phyloP scores from a whole-genome alignment of 495 filamentous ascomycete genomes.

The Talaromyces nanjingensis region DNA sequence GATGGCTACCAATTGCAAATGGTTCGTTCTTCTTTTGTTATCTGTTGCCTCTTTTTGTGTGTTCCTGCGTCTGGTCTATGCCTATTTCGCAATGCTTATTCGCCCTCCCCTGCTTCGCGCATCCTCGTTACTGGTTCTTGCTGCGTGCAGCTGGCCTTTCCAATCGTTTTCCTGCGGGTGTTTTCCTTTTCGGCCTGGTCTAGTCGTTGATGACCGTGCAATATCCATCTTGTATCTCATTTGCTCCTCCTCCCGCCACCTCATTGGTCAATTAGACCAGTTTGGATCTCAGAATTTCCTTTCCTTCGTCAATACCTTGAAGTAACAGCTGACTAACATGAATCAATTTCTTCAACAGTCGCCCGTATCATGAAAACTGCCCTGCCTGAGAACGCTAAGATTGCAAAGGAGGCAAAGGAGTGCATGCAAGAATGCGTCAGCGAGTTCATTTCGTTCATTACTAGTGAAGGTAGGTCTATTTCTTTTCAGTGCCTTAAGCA shows the following conservation, averaged over 20 bases:
- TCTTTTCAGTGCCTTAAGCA: conserved; percentile 10
- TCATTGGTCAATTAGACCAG: background rate
- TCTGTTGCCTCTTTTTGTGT: conserved; percentile 51
- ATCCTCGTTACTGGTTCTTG: conserved; percentile 5
- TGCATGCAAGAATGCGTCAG: conserved; percentile 99
- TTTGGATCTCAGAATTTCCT: background rate
- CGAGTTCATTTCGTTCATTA: conserved; percentile 99
- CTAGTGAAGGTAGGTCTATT: conserved; percentile 72
- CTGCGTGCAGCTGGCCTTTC: conserved; percentile 39
- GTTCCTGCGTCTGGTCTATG: conserved; percentile 25
- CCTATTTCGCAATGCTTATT: conserved; percentile 14
- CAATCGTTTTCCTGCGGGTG: conserved; percentile 24
- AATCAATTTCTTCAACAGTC: conserved; percentile 69
- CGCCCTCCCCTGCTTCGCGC: conserved; percentile 7
- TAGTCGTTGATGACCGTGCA: background rate
- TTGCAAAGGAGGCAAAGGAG: conserved; percentile 98
- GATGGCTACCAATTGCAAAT: conserved; percentile 99
- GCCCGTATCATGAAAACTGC: conserved; percentile 98
- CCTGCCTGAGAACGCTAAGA: conserved; percentile 96
- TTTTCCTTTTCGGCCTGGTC: conserved; percentile 8
- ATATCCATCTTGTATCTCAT: background rate
- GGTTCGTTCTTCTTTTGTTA: conserved; percentile 68
- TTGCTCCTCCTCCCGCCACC: background rate
- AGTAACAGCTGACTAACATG: conserved; percentile 60
- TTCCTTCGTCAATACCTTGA: background rate